These are phyloP conservation scores for Thalassiosira exigua DNA, from an alignment of 352 stramenopile species.

Conservation along the genomic window DNA sequence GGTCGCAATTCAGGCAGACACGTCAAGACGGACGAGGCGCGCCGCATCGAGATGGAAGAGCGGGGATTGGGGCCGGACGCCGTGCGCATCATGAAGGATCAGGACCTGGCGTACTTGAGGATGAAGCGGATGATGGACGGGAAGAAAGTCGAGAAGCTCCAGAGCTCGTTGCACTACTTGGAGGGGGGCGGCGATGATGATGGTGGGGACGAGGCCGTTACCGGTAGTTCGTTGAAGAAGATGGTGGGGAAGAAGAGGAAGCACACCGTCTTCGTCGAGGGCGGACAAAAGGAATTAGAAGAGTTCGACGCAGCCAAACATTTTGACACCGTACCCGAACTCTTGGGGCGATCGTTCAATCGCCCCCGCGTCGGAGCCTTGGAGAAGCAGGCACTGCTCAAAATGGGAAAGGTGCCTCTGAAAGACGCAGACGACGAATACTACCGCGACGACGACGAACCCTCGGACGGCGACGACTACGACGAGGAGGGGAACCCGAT, in stretches of 20 bases:
- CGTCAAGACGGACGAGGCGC: constrained; percentile 63
- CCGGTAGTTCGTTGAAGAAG: constrained; percentile 29
- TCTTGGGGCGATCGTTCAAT: constrained; percentile 85
- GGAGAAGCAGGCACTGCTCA: constrained; percentile 36
- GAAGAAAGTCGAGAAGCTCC: constrained; percentile 83
- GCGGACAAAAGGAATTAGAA: constrained; percentile 80
- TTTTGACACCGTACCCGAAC: constrained; percentile 89
- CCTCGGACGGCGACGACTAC: constrained; percentile 33
- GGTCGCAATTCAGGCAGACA: constrained; percentile 59
- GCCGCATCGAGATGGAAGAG: constrained; percentile 63
- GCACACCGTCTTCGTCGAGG: constrained; percentile 95
- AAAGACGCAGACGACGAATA: constrained; percentile 48
- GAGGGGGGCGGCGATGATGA: constrained; percentile 32
- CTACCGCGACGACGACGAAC: constrained; percentile 47
- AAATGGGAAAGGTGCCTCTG: constrained; percentile 28
- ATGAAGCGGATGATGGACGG: constrained; percentile 85
- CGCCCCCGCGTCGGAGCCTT: constrained; percentile 59
- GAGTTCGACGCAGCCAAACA: constrained; percentile 91
- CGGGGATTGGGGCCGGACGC: constrained; percentile 84
- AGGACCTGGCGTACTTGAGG: constrained; percentile 95
- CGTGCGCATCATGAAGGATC: constrained; percentile 93
- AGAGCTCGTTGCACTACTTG: constrained; percentile 86
- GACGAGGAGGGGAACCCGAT: constrained; percentile 17
- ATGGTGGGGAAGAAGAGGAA: constrained; percentile 84
- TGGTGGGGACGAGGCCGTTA: constrained; percentile 14